Percentiles rank a stretch among this genome's conserved stretches.
These are phyloP conservation scores for Hymenotorrendiella dingleyae DNA, from an alignment of 2,329 filamentous ascomycete genomes.

Conservation along the genomic window DNA sequence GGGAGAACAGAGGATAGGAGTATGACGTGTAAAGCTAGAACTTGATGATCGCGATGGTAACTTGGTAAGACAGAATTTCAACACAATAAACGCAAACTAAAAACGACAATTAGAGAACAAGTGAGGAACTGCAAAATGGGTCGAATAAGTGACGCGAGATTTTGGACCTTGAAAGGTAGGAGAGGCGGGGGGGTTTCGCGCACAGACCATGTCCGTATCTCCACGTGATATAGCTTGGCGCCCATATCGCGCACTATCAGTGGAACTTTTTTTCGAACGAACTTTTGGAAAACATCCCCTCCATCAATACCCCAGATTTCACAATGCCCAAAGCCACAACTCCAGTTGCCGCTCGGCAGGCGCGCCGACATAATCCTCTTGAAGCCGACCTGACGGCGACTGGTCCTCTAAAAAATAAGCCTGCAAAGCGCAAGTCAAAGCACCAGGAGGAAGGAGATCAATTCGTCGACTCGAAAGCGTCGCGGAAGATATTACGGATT, in stretches of 20 bases:
- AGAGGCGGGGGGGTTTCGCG: background rate
- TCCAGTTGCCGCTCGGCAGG: slow-evolving; percentile 47
- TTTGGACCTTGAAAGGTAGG: too few species aligned
- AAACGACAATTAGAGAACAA: too few species aligned
- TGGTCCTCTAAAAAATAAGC: slow-evolving; percentile 66
- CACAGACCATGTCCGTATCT: background rate
- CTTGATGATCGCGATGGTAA: too few species aligned
- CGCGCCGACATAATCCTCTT: slow-evolving; percentile 80
- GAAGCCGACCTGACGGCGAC: slow-evolving; percentile 77
- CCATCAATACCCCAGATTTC: background rate
- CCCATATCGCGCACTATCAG: slow-evolving; percentile 9
- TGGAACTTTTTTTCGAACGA: slow-evolving; percentile 7
- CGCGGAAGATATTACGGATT: slow-evolving; percentile 81
- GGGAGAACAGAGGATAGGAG: too few species aligned
- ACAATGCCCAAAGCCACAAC: slow-evolving; percentile 75
- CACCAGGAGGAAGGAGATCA: slow-evolving; percentile 55
- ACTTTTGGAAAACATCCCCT: background rate
- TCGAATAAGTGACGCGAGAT: too few species aligned
- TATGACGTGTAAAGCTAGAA: too few species aligned
- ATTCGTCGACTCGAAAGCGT: slow-evolving; percentile 84
- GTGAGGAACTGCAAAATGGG: too few species aligned
- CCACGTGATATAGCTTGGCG: background rate
- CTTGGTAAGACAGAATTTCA: too few species aligned
- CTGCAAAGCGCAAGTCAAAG: slow-evolving; percentile 60
- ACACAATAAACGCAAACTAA: too few species aligned